Percentiles rank a stretch among this genome's conserved stretches.
These are phyloP conservation scores for Chenopodium formosanum DNA, from an alignment of 148 eudicot genomes.

Conservation along the genomic window DNA sequence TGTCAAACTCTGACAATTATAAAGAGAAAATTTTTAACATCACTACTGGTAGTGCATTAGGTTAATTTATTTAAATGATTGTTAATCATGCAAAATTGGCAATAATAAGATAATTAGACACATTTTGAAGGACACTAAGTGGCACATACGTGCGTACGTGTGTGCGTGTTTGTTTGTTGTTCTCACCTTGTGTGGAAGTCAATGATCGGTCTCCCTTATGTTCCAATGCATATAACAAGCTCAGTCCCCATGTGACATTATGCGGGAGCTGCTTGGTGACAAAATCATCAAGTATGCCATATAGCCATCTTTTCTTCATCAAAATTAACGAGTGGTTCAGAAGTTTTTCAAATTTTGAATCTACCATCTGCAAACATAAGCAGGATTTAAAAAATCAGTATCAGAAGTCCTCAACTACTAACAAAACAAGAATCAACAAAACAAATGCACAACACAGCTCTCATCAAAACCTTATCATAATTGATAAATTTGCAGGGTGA, in stretches of 20 bases:
- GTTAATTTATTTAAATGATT: neutral
- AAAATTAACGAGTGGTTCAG: conserved; percentile 67
- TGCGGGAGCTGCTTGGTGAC: conserved; percentile 94
- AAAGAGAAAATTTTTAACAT: neutral
- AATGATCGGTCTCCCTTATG: conserved; percentile 88
- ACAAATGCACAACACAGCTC: neutral
- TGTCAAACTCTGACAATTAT: neutral
- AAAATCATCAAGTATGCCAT: conserved; percentile 85
- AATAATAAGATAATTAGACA: neutral
- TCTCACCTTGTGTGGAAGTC: conserved; percentile 74
- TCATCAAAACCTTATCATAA: neutral
- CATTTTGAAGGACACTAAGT: too few species aligned
- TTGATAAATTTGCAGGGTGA: neutral
- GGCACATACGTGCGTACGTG: too few species aligned
- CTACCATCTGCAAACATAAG: conserved; percentile 70
- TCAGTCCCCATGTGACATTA: conserved; percentile 97
- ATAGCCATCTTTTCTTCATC: conserved; percentile 81
- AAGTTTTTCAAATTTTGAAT: conserved; percentile 74
- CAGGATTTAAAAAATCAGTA: conserved; percentile 6
- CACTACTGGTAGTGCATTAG: neutral
- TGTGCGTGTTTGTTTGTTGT: too few species aligned
- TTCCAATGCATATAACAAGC: conserved; percentile 89
- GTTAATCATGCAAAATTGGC: conserved; percentile 2
- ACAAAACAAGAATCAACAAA: neutral
- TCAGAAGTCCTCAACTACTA: neutral